Evolutionary conservation across 2,329 filamentous ascomycete species (phyloP).

Genomic region (Fusarium subtropicale): DNA sequence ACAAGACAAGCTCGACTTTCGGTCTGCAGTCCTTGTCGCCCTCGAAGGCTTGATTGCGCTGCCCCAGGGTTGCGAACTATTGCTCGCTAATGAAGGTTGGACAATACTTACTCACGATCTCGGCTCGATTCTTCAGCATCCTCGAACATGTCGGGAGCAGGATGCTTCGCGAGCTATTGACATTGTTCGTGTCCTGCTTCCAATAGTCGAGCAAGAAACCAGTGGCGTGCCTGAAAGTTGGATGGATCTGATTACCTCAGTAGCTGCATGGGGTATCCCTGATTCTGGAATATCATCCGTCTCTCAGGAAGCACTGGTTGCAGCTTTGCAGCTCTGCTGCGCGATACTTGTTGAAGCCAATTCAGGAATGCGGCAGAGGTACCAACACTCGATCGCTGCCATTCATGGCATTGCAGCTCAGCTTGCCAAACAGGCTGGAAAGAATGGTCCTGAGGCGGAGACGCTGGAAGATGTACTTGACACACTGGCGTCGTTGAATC

Average conservation of each 20-base stretch:
- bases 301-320: constrained; percentile 64
- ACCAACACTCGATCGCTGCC: constrained; percentile 63
- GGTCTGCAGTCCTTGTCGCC: constrained; percentile 67
- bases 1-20: constrained; percentile 61
- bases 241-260: constrained; percentile 65
- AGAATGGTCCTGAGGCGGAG: constrained; percentile 52
- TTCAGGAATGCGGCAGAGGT: constrained; percentile 61
- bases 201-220: constrained; percentile 61
- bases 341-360: constrained; percentile 62
- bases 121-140: constrained; percentile 55
- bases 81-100: constrained; percentile 68
- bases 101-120: constrained; percentile 63
- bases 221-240: constrained; percentile 63
- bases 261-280: constrained; percentile 62
- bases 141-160: constrained; percentile 40
- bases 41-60: constrained; percentile 68
- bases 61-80: constrained; percentile 59
- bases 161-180: constrained; percentile 63
- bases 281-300: constrained; percentile 41
- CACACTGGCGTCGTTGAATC: constrained; percentile 46
- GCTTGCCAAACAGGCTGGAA: constrained; percentile 52
- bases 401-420: constrained; percentile 61
- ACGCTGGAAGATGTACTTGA: constrained; percentile 60
- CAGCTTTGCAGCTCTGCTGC: constrained; percentile 66
- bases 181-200: constrained; percentile 66